Base-by-base conservation (phyloP, 1,284 basidiomycete genomes). In the Puccinia novopanici region DNA sequence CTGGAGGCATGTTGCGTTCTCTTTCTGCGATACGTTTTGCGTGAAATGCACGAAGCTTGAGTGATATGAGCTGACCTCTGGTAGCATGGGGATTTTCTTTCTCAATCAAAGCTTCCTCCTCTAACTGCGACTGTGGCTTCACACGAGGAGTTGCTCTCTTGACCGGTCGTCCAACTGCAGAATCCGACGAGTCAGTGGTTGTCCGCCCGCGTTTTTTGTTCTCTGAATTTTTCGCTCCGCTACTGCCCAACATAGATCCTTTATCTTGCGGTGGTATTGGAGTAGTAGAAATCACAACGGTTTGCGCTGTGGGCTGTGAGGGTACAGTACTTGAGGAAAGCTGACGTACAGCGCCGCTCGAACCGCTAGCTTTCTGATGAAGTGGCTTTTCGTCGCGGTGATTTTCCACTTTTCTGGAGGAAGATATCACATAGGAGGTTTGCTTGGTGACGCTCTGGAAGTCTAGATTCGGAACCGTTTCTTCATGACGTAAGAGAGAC, bases 31-130 rank as follows among this genome's bases (percentile, higher is more conserved):
- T 65, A 3, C 59, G 67, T 40, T 40, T 52, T n/a, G 78, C 78
- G 48, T 80, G 61, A 19, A 73, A 48, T 52, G 78, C 78, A 54
- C 70, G 78, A 72, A 63, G 70, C 52, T 80, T 80, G 40, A 80
- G 57, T 24, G 68, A 72, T 30, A 34, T 59, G 17, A 71, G 24
- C 48, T 80, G 57, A 54, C 30, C 68, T 50, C n/a, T 59, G 13
- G 78, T 57, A 65, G 70, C 70, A 61, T 73, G 24, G n/a, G 78
- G 78, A 42, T 80, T 45, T 22, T 80, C 40, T 55, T 71, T 34
- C 42, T 73, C 78, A 42, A 80, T 80, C 17, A 72, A 59, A 24
- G 70, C 78, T 63, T 80, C 78, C 40, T 80, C 57, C 22, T 48
- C 70, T 71, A 80, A 40, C 50, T 80, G 68, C 57, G 55, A 42